Evolutionary conservation across 768 basidiomycete species (phyloP), one percentile per base, ranked within the genome.

Genomic region (Amanita thiersii): DNA sequence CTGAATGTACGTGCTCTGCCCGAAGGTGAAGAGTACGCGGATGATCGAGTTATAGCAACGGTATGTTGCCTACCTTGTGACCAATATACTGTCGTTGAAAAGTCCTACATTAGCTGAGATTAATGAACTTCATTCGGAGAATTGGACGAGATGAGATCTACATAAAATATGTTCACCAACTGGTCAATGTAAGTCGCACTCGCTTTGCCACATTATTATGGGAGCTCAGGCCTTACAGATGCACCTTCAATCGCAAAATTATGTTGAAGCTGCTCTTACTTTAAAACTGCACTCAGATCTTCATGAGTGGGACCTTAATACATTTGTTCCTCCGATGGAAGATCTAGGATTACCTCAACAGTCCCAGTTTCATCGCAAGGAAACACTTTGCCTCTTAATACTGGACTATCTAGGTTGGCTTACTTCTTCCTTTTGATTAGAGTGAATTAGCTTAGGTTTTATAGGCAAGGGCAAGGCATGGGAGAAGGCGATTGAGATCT

Each of bases 401-500:
- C 74, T 98, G n/a, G 91, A 96, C 56, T 91, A 92, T 52, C 75
- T 97, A 15, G 88, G 90, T 88, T 44, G 42, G 72, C 50, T 12
- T 15, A 39, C 32, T 5, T 35, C 39, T 7, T 48, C 19, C 5
- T 5, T 18, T 24, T 25, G 14, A 3, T 42, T 41, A 24, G 43
- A 39, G 31, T 46, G 23, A 17, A 14, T 40, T 28, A 31, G 9
- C 20, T 30, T 33, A 1, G 38, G 28, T n/a, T 9, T 20, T 28
- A 26, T 37, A 92, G 90, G 89, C 37, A 88, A 92, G 61, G 94
- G 93, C 7, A 92, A 94, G 54, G 93, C 94, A n/a, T 98, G 90
- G 77, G 94, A 98, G 60, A 83, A 76, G 39, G 94, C 91, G 2
- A 80, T 96, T 44, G 86, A 89, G 35, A 85, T 97, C 37, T 93